These are phyloP conservation scores for Lyophyllum shimeji DNA, from an alignment of 768 basidiomycete genomes.

Conservation along the genomic window DNA sequence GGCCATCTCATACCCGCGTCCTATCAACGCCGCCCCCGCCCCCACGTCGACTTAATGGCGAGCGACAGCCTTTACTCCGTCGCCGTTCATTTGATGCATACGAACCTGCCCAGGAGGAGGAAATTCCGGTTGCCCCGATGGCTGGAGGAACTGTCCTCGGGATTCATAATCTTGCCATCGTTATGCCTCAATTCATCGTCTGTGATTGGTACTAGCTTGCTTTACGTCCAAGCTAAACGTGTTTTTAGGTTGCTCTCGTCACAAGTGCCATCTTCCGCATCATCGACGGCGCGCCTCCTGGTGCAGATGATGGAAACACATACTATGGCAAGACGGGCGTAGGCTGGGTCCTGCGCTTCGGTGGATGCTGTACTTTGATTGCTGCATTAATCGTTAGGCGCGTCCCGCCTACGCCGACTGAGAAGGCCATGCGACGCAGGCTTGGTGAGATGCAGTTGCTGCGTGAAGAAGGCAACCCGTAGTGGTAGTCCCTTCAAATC, in stretches of 20 bases:
- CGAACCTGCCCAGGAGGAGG: conserved; percentile 36
- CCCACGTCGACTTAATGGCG: conserved; percentile 33
- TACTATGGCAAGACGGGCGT: conserved; percentile 88
- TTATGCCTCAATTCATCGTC: conserved; percentile 92
- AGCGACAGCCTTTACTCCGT: conserved; percentile 61
- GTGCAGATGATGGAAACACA: conserved; percentile 46
- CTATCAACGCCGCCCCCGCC: conserved; percentile 51
- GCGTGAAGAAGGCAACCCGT: conserved; percentile 57
- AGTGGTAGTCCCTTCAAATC: conserved; percentile 17
- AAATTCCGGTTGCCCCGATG: conserved; percentile 43
- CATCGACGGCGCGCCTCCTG: conserved; percentile 57
- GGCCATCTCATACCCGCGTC: conserved; percentile 53
- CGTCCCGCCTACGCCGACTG: conserved; percentile 88
- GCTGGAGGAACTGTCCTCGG: conserved; percentile 92
- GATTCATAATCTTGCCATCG: conserved; percentile 94
- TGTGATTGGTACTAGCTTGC: conserved; percentile 28
- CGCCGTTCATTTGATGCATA: conserved; percentile 56
- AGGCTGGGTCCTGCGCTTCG: conserved; percentile 92
- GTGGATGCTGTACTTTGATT: conserved; percentile 82
- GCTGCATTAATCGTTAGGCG: conserved; percentile 78
- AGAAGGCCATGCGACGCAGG: conserved; percentile 84
- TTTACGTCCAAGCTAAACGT: conserved; percentile 13
- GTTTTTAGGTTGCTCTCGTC: conserved; percentile 75
- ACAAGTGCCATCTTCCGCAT: conserved; percentile 83
- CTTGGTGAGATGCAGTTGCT: conserved; percentile 79